Percentiles rank a stretch among this genome's conserved stretches.
These are phyloP conservation scores for Centrapalus pauciflorus DNA, from an alignment of 129 eudicot species.

Conservation along the genomic window DNA sequence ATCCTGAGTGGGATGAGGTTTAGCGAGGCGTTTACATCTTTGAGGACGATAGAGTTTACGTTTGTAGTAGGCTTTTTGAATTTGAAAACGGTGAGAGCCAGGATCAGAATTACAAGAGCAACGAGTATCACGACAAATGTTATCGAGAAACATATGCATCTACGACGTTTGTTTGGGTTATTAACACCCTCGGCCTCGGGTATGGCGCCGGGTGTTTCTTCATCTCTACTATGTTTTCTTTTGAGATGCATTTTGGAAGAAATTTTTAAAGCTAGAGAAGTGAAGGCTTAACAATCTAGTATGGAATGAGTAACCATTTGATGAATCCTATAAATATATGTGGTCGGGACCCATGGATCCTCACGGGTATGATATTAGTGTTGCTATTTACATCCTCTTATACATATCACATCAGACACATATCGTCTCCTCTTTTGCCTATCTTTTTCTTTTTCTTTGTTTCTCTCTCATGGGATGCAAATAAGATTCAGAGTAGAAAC, in stretches of 20 bases:
- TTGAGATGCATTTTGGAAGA: constrained; percentile 19
- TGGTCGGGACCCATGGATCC: too few species aligned
- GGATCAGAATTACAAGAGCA: constrained; percentile 38
- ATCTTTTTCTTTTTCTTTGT: too few species aligned
- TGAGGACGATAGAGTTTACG: constrained; percentile 41
- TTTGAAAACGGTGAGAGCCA: constrained; percentile 69
- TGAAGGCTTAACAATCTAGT: too few species aligned
- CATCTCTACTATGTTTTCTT: not conserved
- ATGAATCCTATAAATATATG: too few species aligned
- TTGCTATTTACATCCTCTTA: too few species aligned
- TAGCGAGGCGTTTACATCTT: constrained; percentile 36
- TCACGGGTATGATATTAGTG: too few species aligned
- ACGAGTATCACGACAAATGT: constrained; percentile 16
- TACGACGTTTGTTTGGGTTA: constrained; percentile 5
- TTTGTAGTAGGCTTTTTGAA: constrained; percentile 55
- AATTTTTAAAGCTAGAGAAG: too few species aligned
- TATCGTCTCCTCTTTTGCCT: too few species aligned
- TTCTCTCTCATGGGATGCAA: too few species aligned
- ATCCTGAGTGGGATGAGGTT: constrained; percentile 37
- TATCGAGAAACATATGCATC: constrained; percentile 30
- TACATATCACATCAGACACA: too few species aligned
- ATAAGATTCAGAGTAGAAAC: too few species aligned
- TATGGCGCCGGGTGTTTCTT: not conserved
- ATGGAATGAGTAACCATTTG: too few species aligned
- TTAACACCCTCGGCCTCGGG: not conserved